Evolutionary conservation across 2,329 filamentous ascomycete species (phyloP), one percentile per base, ranked within the genome.

Genomic region (Alternaria brassicae): DNA sequence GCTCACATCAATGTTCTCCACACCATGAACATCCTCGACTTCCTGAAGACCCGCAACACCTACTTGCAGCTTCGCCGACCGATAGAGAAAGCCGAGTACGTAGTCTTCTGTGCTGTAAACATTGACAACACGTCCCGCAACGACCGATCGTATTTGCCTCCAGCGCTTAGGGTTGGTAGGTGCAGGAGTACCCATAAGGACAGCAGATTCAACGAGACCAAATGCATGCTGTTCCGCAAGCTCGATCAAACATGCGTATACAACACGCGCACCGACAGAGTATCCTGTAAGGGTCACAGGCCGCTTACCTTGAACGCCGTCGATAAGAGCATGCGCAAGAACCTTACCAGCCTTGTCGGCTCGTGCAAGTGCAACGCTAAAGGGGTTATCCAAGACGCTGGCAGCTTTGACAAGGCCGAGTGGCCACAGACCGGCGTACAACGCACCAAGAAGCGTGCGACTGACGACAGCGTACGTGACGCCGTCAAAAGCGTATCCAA

Each of bases 91-190:
- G 1, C 88, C 92, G 0, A 97, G 85, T 30, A 97, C 88, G 70
- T 91, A 91, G 77, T 97, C 93, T 63, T 95, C 93, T 50, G 89
- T 87, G 3, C 91, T 94, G 77, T 89, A 96, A 7, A 93, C 91
- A 69, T 97, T 97, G 65, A 96, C 89, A 9, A 97, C 83, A 58
- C 90, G 86, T 3, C 92, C 92, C 0, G 89, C 86, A 1, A 96
- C 92, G 0, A 93, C 91, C 44, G 86, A 87, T 23, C 92, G 87
- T 66, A 96, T 87, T 41, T 87, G 82, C 53, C 88, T 85, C 93
- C 93, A 97, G 61, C 91, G 86, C 2, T 83, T 83, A 1, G 85
- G 79, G 50, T 89, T 85, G 0, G 89, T 91, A 0, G 93, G 91
- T 0, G 89, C 87, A 0, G 93, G 92, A 0, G 91, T 85, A 3